These are phyloP conservation scores for Trichoderma arundinaceum DNA, from an alignment of 2,329 filamentous ascomycete genomes.

Conservation along the genomic window DNA sequence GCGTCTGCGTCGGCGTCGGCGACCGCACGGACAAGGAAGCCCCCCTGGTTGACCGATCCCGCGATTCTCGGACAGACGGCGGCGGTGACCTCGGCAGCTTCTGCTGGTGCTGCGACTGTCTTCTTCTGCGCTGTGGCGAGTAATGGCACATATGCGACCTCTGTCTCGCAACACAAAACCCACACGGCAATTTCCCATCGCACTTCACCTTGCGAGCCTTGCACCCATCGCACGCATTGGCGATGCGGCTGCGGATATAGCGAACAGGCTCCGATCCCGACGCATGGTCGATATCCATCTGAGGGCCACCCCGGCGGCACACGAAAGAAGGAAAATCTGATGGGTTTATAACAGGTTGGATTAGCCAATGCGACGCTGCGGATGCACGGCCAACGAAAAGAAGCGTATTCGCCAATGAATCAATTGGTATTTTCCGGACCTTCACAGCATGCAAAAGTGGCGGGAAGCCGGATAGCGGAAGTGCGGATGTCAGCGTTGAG, in stretches of 20 bases:
- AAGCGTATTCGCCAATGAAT: not conserved
- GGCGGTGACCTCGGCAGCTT: constrained; percentile 28
- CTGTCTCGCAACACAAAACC: constrained; percentile 54
- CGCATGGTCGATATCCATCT: constrained; percentile 24
- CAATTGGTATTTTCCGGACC: not conserved
- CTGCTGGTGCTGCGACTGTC: constrained; percentile 34
- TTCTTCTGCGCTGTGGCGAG: constrained; percentile 51
- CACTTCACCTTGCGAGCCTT: constrained; percentile 63
- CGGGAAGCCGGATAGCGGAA: constrained; percentile 14
- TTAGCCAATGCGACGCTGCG: constrained; percentile 19
- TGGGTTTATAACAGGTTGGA: not conserved
- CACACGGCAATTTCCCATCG: constrained; percentile 59
- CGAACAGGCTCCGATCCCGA: constrained; percentile 19
- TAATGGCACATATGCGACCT: constrained; percentile 54
- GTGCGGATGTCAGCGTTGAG: constrained; percentile 14
- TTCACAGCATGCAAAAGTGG: not conserved
- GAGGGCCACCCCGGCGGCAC: too few species aligned
- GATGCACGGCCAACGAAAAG: not conserved
- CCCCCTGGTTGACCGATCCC: constrained; percentile 17
- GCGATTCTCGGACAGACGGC: constrained; percentile 17
- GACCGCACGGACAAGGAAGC: constrained; percentile 16
- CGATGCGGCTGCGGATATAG: constrained; percentile 52
- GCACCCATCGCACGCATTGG: constrained; percentile 61
- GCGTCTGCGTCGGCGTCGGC: constrained; percentile 32
- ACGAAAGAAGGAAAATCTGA: not conserved